Evolutionary conservation across 805 yeast species (phyloP), one percentile per base, ranked within the genome.

Genomic region (Saccharomycopsis schoenii): DNA sequence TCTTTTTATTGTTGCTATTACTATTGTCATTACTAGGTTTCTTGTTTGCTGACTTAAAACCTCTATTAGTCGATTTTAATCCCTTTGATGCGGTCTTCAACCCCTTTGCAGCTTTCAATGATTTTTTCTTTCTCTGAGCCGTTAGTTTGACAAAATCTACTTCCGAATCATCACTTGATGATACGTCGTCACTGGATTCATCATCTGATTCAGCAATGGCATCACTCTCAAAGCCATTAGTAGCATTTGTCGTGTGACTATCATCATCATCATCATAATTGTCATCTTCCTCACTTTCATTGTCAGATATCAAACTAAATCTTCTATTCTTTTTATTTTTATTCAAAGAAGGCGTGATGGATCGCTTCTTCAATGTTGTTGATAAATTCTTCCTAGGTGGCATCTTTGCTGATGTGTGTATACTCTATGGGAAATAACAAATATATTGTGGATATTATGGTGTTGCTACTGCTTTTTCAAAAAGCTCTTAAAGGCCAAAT

Each of bases 101-200:
- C 70, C 59, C 62, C 34, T 62, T 62, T 12, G 62, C 79, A 1
- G 82, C 81, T 64, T 80, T 79, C 77, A 81, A 73, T 1, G 83
- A 77, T 62, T 74, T 78, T 43, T 82, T 82, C 72, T 86, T 83
- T 64, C 83, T 76, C 69, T 85, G 86, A 10, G 86, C 88, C 41
- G 88, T 87, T 63, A 88, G 72, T 69, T 81, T 82, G 15, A 87
- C 88, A 69, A 85, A 86, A 72, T 88, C 93, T 1, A 86, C 83
- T 66, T 83, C 84, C 42, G 83, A 84, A 66, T 84, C 89, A 66
- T 82, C 86, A 0, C 86, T 82, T 11, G 84, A 80, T 11, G 80
- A 43, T 29, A 40, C 56, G 6, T 37, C 74, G 1, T 70, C 68
- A 15, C 70, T 68, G 17, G 70, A 70, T 12, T 73, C 73, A 17